Base-by-base conservation (phyloP, 1,284 basidiomycete genomes). In the Austroboletus rostrupii region DNA sequence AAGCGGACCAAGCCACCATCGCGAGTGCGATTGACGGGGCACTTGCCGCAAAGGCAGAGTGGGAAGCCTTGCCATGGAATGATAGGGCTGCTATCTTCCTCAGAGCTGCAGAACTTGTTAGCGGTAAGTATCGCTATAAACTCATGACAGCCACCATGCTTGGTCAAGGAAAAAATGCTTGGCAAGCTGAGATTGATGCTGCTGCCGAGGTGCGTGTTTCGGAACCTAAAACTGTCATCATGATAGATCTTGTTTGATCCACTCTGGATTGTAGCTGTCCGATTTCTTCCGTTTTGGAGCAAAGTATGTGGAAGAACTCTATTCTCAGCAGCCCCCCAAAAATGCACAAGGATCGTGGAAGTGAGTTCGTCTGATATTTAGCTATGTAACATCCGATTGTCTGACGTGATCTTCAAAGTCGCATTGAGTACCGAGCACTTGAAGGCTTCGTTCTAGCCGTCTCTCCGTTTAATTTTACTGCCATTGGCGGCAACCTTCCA, bases 151-250 rank as follows among this genome's bases (percentile, higher is more conserved):
- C 96, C 29, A 98, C 96, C 43, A 97, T 99, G 76, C 79, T 99
- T 41, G 96, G 96, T 13, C 96, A 99, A 74, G 96, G 97, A 47
- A 99, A 99, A 83, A 99, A 98, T 69, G 87, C 83, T 12, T 99
- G 96, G 96, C 96, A 99, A 74, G 97, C 96, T 20, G 96, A 99
- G 78, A 99, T 99, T 57, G 96, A 99, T 71, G 92, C 97, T 47
- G 96, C 94, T 26, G 96, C 97, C 16, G 96, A 98, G 84, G 90
- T 92, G 52, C 78, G 58, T 39, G 16, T n/a, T 38, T 41, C 46
- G 39, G 32, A 31, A 6, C 32, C 11, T 3, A 5, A 16, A 19
- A 17, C 17, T 9, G 4, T 9, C 16, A 23, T 40, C 13, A n/a
- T 8, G 29, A 36, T 29, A 20, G 21, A 13, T 46, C n/a, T 23